Percentiles rank a stretch among this genome's conserved stretches.
These are phyloP conservation scores for Onygena corvina DNA, from an alignment of 2,329 filamentous ascomycete genomes.

Conservation along the genomic window DNA sequence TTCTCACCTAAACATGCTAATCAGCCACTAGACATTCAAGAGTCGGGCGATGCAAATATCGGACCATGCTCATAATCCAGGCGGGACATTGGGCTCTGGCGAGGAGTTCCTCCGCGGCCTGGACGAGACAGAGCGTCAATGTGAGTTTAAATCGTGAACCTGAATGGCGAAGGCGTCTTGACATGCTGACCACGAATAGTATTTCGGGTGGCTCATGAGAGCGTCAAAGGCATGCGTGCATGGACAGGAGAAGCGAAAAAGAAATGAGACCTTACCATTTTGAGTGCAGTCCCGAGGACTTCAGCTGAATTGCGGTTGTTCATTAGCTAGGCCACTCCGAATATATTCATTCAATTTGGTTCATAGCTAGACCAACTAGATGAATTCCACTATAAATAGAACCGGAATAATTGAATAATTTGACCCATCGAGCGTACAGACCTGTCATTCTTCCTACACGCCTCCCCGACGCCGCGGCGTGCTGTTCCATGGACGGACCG, in stretches of 20 bases:
- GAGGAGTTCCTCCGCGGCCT: constrained; percentile 77
- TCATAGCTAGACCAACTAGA: too few species aligned
- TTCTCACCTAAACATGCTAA: constrained; percentile 4
- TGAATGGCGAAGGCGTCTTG: constrained; percentile 8
- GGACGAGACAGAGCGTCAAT: constrained; percentile 73
- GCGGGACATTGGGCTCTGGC: constrained; percentile 52
- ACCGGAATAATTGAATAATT: too few species aligned
- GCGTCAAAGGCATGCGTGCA: constrained; percentile 54
- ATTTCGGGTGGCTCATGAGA: constrained; percentile 63
- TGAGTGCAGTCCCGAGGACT: too few species aligned
- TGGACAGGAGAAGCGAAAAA: constrained; percentile 56
- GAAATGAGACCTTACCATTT: constrained; percentile 15
- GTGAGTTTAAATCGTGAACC: constrained; percentile 31
- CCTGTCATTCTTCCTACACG: too few species aligned
- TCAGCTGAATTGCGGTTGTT: too few species aligned
- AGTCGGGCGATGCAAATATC: constrained; percentile 69
- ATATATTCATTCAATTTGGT: too few species aligned
- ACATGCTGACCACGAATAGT: constrained; percentile 31
- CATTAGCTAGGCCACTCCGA: too few species aligned
- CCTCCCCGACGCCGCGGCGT: too few species aligned
- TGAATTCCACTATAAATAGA: too few species aligned
- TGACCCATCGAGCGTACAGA: too few species aligned
- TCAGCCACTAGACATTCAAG: constrained; percentile 56
- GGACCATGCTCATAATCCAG: constrained; percentile 76
- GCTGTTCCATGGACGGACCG: too few species aligned